A percentile compares a stretch with the other conserved stretches of the same genome.
phyloP scores from a whole-genome alignment of 2,329 filamentous ascomycete species.

The Pleurostoma richardsiae region DNA sequence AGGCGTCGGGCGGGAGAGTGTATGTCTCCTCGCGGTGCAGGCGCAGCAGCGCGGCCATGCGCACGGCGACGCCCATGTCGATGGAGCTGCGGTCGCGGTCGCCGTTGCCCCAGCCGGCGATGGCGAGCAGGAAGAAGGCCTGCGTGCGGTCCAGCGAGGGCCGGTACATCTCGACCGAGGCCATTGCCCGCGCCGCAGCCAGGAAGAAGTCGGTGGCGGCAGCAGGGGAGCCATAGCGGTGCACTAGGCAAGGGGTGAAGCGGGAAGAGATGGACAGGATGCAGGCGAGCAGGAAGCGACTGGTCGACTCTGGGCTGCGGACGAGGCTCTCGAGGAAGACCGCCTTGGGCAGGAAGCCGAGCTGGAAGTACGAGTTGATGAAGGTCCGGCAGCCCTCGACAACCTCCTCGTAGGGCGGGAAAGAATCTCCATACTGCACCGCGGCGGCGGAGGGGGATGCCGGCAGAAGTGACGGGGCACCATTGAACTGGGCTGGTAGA shows the following conservation, averaged over 20 bases:
- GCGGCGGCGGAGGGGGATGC: background rate
- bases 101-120: slow-evolving; percentile 26
- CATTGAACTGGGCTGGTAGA: background rate
- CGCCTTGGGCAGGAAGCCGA: slow-evolving; percentile 24
- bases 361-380: slow-evolving; percentile 22
- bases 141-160: slow-evolving; percentile 21
- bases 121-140: slow-evolving; percentile 23
- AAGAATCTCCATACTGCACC: slow-evolving; percentile 1
- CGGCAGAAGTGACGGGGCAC: slow-evolving; percentile 3
- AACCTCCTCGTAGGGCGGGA: slow-evolving; percentile 17
- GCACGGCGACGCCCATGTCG: slow-evolving; percentile 30
- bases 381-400: slow-evolving; percentile 20
- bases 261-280: slow-evolving; percentile 23
- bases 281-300: slow-evolving; percentile 20
- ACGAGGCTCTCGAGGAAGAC: slow-evolving; percentile 21
- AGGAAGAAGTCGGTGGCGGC: slow-evolving; percentile 22
- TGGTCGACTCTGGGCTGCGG: slow-evolving; percentile 12
- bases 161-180: slow-evolving; percentile 19
- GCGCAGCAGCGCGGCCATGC: slow-evolving; percentile 26
- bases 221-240: slow-evolving; percentile 14
- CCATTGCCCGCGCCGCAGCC: slow-evolving; percentile 14
- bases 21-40: slow-evolving; percentile 31
- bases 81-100: slow-evolving; percentile 23
- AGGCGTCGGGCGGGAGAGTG: slow-evolving; percentile 13
- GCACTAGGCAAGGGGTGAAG: slow-evolving; percentile 20